Evolutionary conservation across 73 alveolate genomes (phyloP), one percentile per base, ranked within the genome.

Genomic region (Tetrahymena elliotti): DNA sequence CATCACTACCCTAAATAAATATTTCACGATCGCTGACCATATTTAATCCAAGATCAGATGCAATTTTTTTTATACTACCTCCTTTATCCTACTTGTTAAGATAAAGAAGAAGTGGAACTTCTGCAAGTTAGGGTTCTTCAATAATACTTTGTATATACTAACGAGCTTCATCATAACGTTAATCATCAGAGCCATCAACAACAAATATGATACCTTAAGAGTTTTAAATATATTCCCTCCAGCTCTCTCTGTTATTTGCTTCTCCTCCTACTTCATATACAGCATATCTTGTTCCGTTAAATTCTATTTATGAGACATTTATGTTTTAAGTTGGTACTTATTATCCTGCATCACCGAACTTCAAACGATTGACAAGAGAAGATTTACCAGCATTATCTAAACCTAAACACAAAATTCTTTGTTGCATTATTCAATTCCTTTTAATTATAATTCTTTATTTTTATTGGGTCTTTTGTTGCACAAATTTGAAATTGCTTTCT

Each of bases 331-430:
- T 41, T 92, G 39, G 39, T 8, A 38, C 95, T 33, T 93, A 35
- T 93, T 35, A 31, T 37, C 82, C 84, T 36, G 84, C 95, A 93
- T 93, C 95, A 33, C 95, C 95, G 33, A 35, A 37, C 34, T 33
- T 53, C 84, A 94, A 84, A 41, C 41, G 94, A 33, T 94, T 94
- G n/a, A 93, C 83, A 38, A 94, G 68, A 52, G 96, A 68, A 40
- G 96, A 84, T 52, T 94, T 94, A 13, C 96, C 96, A 84, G 94
- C 52, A n/a, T 94, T 94, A 36, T 94, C 96, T 38, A 94, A 39
- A 94, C 96, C 96, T 88, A 94, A 88, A 47, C 83, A 38, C 93
- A 53, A 88, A 40, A 94, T 88, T 47, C 93, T 35, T n/a, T 37
- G 16, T 16, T 35, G 37, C 93, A 84, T 84, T 84, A 33, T 36